Evolutionary conservation across 345 rosid species (phyloP).

Genomic region (Eucalyptus shirleyi): DNA sequence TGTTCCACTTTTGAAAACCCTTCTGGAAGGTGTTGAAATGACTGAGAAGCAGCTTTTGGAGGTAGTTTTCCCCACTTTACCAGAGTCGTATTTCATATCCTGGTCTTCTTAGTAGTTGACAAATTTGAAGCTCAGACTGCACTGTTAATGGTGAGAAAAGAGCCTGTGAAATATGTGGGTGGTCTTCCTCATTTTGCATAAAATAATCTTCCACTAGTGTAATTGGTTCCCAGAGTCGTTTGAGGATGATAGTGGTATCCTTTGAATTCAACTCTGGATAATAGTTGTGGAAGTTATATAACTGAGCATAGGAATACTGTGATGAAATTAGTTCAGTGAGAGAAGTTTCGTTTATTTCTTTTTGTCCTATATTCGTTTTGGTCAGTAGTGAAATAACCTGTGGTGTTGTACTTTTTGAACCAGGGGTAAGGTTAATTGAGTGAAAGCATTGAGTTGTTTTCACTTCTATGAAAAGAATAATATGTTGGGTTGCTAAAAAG

Average conservation of each 20-base stretch:
- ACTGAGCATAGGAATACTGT: not conserved
- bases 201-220: not conserved
- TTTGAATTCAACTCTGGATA: not conserved
- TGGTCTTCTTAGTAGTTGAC: not conserved
- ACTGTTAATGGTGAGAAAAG: not conserved
- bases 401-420: not conserved
- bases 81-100: not conserved
- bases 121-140: not conserved
- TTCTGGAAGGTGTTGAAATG: conserved; percentile 96
- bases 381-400: not conserved
- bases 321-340: not conserved
- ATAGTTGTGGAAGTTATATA: not conserved
- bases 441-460: not conserved
- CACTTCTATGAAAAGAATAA: not conserved
- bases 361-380: not conserved
- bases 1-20: conserved; percentile 55
- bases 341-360: not conserved
- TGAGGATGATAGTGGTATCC: not conserved
- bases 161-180: not conserved
- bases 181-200: not conserved
- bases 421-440: not conserved
- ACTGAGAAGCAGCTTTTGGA: conserved; percentile 87
- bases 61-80: conserved; percentile 16
- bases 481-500: not conserved
- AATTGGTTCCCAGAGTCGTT: not conserved